A percentile compares a stretch with the other conserved stretches of the same genome.
Evolutionary conservation across 352 stramenopile genomes (phyloP).

Genomic region (Phytophthora pini): DNA sequence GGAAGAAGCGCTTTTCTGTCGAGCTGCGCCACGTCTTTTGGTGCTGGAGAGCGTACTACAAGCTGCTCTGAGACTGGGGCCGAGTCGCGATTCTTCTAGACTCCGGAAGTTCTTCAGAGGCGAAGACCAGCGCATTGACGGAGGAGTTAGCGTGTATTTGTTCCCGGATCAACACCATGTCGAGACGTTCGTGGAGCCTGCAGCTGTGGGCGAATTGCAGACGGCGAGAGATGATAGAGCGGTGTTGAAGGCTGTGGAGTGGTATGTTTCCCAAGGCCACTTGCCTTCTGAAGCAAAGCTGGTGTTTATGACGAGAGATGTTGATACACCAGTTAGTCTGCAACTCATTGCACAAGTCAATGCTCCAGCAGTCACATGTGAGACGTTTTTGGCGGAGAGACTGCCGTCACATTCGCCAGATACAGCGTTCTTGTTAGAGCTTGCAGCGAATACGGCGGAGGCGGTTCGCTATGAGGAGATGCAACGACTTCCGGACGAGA

Average conservation of each 20-base stretch:
- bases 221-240: constrained; percentile 45
- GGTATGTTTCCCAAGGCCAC: constrained; percentile 60
- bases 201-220: constrained; percentile 47
- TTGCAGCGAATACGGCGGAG: constrained; percentile 69
- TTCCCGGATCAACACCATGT: constrained; percentile 81
- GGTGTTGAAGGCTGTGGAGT: constrained; percentile 67
- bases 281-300: constrained; percentile 42
- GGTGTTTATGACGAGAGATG: constrained; percentile 67
- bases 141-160: constrained; percentile 55
- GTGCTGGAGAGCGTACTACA: constrained; percentile 81
- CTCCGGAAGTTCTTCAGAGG: constrained; percentile 70
- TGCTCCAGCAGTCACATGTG: constrained; percentile 63
- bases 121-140: constrained; percentile 55
- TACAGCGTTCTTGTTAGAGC: constrained; percentile 55
- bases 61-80: constrained; percentile 67
- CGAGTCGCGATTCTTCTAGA: constrained; percentile 65
- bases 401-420: constrained; percentile 37
- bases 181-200: constrained; percentile 56
- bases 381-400: constrained; percentile 51
- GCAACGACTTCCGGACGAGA: constrained; percentile 36
- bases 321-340: constrained; percentile 48
- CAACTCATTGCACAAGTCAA: constrained; percentile 49
- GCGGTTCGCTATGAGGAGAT: constrained; percentile 56
- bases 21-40: constrained; percentile 50
- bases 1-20: constrained; percentile 57